phyloP scores from a whole-genome alignment of 331 rosid species.

The Stylosanthes scabra region DNA sequence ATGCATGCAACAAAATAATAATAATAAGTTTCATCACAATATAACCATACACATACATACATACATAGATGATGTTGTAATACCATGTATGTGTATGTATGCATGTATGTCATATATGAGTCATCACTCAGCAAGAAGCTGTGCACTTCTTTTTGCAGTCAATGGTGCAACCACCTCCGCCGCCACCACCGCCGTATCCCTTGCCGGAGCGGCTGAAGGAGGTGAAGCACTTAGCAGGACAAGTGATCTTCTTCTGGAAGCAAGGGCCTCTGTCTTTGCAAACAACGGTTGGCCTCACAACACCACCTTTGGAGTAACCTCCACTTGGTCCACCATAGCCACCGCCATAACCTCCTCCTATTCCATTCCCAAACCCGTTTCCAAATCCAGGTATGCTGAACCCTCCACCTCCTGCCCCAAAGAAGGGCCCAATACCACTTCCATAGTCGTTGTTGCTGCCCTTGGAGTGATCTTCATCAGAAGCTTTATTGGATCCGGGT shows the following conservation, averaged over 20 bases:
- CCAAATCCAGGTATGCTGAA: conserved; percentile 79
- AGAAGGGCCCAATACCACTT: conserved; percentile 55
- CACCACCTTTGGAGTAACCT: conserved; percentile 66
- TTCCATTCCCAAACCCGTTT: conserved; percentile 75
- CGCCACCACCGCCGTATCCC: conserved; percentile 88
- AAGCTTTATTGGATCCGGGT: conserved; percentile 42
- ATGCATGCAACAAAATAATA: neutral
- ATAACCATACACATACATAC: conserved; percentile 6
- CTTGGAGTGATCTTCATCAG: neutral
- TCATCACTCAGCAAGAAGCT: conserved; percentile 65
- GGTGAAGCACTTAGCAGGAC: conserved; percentile 94
- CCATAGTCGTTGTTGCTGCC: conserved; percentile 24
- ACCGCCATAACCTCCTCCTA: conserved; percentile 91
- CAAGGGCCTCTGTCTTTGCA: conserved; percentile 92
- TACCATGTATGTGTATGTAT: neutral
- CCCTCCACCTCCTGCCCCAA: conserved; percentile 71
- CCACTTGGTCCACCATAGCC: conserved; percentile 90
- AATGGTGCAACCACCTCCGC: conserved; percentile 94
- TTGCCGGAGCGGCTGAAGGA: conserved; percentile 87
- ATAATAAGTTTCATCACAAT: conserved; percentile 10
- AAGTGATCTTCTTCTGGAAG: conserved; percentile 76
- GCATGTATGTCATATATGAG: too few relatives aligned
- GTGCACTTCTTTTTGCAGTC: conserved; percentile 86
- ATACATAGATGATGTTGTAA: conserved; percentile 3
- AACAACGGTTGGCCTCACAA: conserved; percentile 56